Evolutionary conservation across 2,329 filamentous ascomycete species (phyloP).

Genomic region (Hymenoscyphus infarciens): DNA sequence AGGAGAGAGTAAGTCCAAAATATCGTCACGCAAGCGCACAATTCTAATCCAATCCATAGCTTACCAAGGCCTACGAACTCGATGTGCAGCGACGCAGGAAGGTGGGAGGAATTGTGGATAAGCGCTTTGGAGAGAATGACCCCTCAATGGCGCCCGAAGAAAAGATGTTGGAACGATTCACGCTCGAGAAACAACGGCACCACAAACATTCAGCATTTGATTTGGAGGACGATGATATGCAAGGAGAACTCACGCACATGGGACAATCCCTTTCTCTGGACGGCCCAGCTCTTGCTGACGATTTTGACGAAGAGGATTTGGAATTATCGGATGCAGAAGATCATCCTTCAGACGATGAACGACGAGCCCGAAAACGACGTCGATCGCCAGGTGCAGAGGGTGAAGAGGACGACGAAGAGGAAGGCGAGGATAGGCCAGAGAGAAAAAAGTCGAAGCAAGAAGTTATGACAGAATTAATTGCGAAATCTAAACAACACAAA

Average conservation of each 20-base stretch:
- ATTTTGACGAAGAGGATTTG: conserved; percentile 77
- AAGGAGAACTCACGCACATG: conserved; percentile 73
- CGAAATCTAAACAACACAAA: conserved; percentile 94
- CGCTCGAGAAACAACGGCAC: conserved; percentile 75
- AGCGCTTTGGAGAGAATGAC: conserved; percentile 93
- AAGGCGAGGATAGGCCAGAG: conserved; percentile 61
- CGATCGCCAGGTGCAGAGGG: conserved; percentile 48
- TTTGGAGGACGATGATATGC: conserved; percentile 75
- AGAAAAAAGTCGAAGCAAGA: conserved; percentile 94
- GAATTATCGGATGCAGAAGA: conserved; percentile 54
- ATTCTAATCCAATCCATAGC: conserved; percentile 21
- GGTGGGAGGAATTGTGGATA: conserved; percentile 86
- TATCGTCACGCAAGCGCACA: not conserved
- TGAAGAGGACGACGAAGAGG: conserved; percentile 48
- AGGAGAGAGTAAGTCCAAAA: conserved; percentile 62
- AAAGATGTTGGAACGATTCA: conserved; percentile 85
- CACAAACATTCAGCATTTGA: conserved; percentile 86
- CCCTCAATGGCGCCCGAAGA: conserved; percentile 91
- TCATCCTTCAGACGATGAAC: conserved; percentile 52
- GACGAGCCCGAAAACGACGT: conserved; percentile 53
- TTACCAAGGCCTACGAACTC: conserved; percentile 19
- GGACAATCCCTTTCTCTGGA: conserved; percentile 71
- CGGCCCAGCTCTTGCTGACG: conserved; percentile 54
- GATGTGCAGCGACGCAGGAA: conserved; percentile 90
- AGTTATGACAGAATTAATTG: conserved; percentile 96